Percentiles rank a stretch among this genome's conserved stretches.
Evolutionary conservation across 495 filamentous ascomycete genomes (phyloP).

Genomic region (Podospora pseudopauciseta): DNA sequence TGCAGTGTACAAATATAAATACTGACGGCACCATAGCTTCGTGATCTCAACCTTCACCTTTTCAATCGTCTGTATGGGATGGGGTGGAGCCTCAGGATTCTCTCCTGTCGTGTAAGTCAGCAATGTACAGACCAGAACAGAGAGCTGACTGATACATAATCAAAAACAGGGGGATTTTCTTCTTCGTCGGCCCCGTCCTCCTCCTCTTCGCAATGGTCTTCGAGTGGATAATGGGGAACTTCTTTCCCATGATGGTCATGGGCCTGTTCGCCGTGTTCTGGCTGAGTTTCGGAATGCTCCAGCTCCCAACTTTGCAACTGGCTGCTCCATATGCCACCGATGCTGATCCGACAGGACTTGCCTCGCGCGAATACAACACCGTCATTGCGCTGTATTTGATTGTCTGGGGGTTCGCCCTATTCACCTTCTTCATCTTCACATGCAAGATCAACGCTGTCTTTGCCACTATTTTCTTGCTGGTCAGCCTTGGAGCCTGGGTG

Average conservation of each 20-base stretch:
- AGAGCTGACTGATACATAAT: not conserved
- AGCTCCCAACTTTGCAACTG: constrained; percentile 50
- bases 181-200: constrained; percentile 51
- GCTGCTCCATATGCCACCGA: constrained; percentile 45
- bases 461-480: constrained; percentile 50
- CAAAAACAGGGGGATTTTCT: constrained; percentile 49
- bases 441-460: constrained; percentile 53
- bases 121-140: not conserved
- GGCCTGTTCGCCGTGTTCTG: constrained; percentile 56
- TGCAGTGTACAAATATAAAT: not conserved
- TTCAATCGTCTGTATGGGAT: constrained; percentile 51
- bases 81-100: constrained; percentile 48
- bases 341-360: constrained; percentile 41
- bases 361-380: constrained; percentile 46
- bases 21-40: constrained; percentile 35
- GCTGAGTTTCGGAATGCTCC: constrained; percentile 52
- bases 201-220: constrained; percentile 47
- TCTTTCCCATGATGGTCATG: constrained; percentile 57
- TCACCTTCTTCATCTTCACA: constrained; percentile 55
- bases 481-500: constrained; percentile 46
- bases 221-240: constrained; percentile 51
- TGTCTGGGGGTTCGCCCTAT: constrained; percentile 55
- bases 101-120: constrained; percentile 47
- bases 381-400: constrained; percentile 50
- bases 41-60: constrained; percentile 49